These are phyloP conservation scores for Serendipita sp. DNA, from an alignment of 1,284 basidiomycete species.

Conservation along the genomic window DNA sequence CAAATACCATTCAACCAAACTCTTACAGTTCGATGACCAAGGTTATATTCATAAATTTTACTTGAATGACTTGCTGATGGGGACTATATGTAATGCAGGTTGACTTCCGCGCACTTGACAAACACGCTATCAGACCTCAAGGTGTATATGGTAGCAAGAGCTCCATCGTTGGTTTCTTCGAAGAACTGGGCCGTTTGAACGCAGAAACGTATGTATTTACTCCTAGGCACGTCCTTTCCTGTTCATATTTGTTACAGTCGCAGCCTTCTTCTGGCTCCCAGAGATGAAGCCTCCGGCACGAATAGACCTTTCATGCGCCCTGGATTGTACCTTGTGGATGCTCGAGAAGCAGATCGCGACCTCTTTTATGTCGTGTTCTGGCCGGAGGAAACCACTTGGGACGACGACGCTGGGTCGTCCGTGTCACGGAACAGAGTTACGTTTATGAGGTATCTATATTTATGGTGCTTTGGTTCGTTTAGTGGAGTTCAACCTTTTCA, in stretches of 20 bases:
- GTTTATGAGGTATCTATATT: slow-evolving; percentile 38
- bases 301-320: not conserved
- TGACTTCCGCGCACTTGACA: slow-evolving; percentile 36
- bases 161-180: slow-evolving; percentile 33
- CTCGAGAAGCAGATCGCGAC: not conserved
- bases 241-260: not conserved
- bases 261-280: not conserved
- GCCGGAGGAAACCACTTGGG: slow-evolving; percentile 48
- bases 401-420: slow-evolving; percentile 31
- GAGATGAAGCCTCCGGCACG: not conserved
- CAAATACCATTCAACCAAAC: slow-evolving; percentile 33
- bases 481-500: slow-evolving; percentile 15
- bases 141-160: slow-evolving; percentile 42
- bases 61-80: not conserved
- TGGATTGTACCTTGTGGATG: not conserved
- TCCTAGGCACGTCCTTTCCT: not conserved
- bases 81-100: not conserved
- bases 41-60: slow-evolving; percentile 18
- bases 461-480: not conserved
- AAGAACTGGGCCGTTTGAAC: slow-evolving; percentile 23
- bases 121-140: slow-evolving; percentile 29
- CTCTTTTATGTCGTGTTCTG: slow-evolving; percentile 39
- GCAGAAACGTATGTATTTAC: slow-evolving; percentile 21
- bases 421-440: slow-evolving; percentile 39
- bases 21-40: slow-evolving; percentile 37